phyloP scores from a whole-genome alignment of 1,139 yeast genomes.

The Candida sp. region DNA sequence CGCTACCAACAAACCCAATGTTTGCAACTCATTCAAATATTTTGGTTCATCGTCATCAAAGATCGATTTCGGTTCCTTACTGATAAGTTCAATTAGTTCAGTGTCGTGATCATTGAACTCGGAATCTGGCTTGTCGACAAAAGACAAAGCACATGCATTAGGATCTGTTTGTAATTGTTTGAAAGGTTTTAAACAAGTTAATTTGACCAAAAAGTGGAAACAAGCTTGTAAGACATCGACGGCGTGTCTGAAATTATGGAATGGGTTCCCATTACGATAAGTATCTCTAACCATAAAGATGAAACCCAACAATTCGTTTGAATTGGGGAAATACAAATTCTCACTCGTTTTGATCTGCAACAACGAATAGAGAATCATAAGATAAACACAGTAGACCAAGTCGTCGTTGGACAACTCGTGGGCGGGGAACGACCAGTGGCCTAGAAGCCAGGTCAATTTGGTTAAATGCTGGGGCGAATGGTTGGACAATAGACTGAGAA shows the following conservation, averaged over 20 bases:
- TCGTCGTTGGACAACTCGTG: constrained; percentile 69
- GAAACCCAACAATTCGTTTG: constrained; percentile 52
- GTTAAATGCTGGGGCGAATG: constrained; percentile 21
- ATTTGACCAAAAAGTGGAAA: constrained; percentile 54
- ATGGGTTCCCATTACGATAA: constrained; percentile 81
- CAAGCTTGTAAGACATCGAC: constrained; percentile 94
- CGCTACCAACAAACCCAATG: constrained; percentile 64
- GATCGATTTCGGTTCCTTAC: neutral
- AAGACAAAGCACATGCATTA: constrained; percentile 18
- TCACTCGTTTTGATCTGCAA: constrained; percentile 22
- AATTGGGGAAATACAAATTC: constrained; percentile 23
- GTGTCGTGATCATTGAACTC: constrained; percentile 1
- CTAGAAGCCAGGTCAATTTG: constrained; percentile 35
- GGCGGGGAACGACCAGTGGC: constrained; percentile 63
- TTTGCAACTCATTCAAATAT: constrained; percentile 43
- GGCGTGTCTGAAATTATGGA: constrained; percentile 95
- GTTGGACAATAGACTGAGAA: constrained; percentile 25
- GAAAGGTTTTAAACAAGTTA: constrained; percentile 45
- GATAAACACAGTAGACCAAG: constrained; percentile 55
- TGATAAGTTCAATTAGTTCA: neutral
- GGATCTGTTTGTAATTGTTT: constrained; percentile 33
- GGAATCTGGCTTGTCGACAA: neutral
- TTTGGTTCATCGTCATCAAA: constrained; percentile 5
- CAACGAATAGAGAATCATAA: constrained; percentile 52
- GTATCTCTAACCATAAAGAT: constrained; percentile 67